Percentiles rank a stretch among this genome's conserved stretches.
phyloP scores from a whole-genome alignment of 176 grass and related monocot species.

The Carex littledalei region DNA sequence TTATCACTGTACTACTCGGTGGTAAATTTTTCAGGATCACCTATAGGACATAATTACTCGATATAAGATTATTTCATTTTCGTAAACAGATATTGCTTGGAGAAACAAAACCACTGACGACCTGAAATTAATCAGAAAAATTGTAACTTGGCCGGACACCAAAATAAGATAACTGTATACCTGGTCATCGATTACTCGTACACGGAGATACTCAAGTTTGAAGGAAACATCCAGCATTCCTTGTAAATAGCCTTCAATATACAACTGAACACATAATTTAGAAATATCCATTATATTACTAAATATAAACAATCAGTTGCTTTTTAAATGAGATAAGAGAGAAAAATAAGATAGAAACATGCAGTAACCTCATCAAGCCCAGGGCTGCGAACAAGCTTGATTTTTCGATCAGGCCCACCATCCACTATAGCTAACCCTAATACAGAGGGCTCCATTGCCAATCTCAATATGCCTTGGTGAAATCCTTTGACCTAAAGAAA shows the following conservation, averaged over 20 bases:
- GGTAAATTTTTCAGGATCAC: conserved; percentile 83
- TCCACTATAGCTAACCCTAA: conserved; percentile 78
- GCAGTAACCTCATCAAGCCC: conserved; percentile 71
- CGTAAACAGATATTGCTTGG: not conserved
- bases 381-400: conserved; percentile 71
- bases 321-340: not conserved
- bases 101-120: not conserved
- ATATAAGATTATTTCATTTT: not conserved
- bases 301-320: not conserved
- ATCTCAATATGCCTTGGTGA: conserved; percentile 72
- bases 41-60: conserved; percentile 23
- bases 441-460: conserved; percentile 88
- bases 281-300: not conserved
- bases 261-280: conserved; percentile 39
- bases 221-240: conserved; percentile 77
- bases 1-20: conserved; percentile 65
- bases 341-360: not conserved
- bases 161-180: conserved; percentile 27
- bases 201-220: conserved; percentile 79
- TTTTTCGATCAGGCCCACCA: conserved; percentile 75
- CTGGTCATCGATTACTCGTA: conserved; percentile 72
- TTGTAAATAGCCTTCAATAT: conserved; percentile 84
- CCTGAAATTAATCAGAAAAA: not conserved
- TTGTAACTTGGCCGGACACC: not conserved
- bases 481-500: conserved; percentile 63